Percentiles rank a stretch among this genome's conserved stretches.
Evolutionary conservation across 805 yeast species (phyloP).

Genomic region (Kregervanrija delftensis): DNA sequence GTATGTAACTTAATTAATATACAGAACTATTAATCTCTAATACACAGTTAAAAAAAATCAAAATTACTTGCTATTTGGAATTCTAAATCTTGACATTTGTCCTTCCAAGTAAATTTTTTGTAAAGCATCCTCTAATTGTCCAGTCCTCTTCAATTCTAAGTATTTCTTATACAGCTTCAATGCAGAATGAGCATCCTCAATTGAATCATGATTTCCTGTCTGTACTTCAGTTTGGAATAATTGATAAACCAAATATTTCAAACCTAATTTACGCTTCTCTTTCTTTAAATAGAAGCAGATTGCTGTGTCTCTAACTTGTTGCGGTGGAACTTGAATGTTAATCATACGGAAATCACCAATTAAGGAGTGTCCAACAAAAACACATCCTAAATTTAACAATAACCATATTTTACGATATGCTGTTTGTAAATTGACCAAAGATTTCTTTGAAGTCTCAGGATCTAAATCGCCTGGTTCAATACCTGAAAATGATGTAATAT

Average conservation of each 20-base stretch:
- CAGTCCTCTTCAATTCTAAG: conserved; percentile 49
- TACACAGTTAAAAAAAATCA: neutral
- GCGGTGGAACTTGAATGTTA: conserved; percentile 78
- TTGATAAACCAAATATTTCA: conserved; percentile 80
- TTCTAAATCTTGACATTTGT: conserved; percentile 44
- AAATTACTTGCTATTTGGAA: conserved; percentile 29
- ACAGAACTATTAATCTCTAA: too few relatives aligned
- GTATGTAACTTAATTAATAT: too few relatives aligned
- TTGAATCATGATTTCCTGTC: conserved; percentile 91
- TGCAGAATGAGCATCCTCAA: conserved; percentile 92
- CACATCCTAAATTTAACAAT: conserved; percentile 78
- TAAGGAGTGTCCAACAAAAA: conserved; percentile 93
- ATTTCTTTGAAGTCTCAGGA: conserved; percentile 53
- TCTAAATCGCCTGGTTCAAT: conserved; percentile 88
- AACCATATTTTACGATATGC: conserved; percentile 90
- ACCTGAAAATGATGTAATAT: conserved; percentile 89
- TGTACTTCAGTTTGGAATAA: conserved; percentile 74
- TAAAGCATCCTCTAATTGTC: conserved; percentile 55
- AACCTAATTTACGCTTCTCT: conserved; percentile 69
- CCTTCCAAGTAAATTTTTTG: conserved; percentile 70
- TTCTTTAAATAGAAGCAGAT: conserved; percentile 69
- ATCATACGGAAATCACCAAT: conserved; percentile 89
- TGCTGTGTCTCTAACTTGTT: conserved; percentile 86
- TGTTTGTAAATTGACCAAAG: conserved; percentile 72
- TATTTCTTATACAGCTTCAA: conserved; percentile 69